These are phyloP conservation scores for Vigna angularis DNA, from an alignment of 306 rosid genomes.

Conservation along the genomic window DNA sequence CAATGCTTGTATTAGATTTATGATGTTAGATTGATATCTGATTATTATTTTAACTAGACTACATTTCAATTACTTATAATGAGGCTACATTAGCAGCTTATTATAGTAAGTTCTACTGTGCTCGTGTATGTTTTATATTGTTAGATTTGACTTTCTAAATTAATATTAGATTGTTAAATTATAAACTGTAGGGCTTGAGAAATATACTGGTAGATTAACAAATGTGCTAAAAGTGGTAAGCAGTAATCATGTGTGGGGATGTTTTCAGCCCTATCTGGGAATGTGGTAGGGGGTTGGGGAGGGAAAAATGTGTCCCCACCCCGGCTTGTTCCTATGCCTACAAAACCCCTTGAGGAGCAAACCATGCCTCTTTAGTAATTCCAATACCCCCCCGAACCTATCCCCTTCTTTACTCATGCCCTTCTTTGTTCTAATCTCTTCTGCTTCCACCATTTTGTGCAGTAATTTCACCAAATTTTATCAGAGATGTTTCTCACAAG, in stretches of 20 bases:
- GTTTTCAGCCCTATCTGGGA: background rate
- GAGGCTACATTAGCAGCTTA: background rate
- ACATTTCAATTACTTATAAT: too few relatives aligned
- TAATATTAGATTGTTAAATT: background rate
- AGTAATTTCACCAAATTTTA: slow-evolving; percentile 40
- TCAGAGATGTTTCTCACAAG: slow-evolving; percentile 88
- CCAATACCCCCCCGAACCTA: background rate
- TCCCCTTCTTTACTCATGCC: background rate
- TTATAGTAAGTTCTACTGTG: background rate
- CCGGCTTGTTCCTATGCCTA: background rate
- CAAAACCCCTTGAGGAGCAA: background rate
- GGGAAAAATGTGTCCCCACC: background rate
- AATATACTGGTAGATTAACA: background rate
- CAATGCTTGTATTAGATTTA: background rate
- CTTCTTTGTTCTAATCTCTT: background rate
- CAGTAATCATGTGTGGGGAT: background rate
- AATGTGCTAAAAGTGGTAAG: background rate
- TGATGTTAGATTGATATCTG: background rate
- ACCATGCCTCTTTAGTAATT: slow-evolving; percentile 6
- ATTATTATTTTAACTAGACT: too few relatives aligned
- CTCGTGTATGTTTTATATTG: background rate
- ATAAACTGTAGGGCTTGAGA: background rate
- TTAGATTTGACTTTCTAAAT: background rate
- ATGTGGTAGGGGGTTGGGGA: background rate
- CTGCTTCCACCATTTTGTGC: background rate